Percentiles rank a stretch among this genome's conserved stretches.
Evolutionary conservation across 2,329 filamentous ascomycete genomes (phyloP).

Genomic region (Botryotinia globosa): DNA sequence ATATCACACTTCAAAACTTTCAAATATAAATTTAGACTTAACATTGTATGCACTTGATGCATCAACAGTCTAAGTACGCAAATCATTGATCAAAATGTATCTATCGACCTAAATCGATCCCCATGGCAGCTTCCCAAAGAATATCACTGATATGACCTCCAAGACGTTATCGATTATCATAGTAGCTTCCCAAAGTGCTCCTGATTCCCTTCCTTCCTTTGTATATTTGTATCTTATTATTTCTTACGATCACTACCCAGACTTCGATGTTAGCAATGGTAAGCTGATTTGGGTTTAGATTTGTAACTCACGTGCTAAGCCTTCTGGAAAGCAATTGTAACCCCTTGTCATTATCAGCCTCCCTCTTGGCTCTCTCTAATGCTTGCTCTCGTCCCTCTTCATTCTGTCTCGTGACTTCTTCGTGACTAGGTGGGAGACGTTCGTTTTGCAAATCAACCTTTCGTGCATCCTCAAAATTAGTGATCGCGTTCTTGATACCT

Average conservation of each 20-base stretch:
- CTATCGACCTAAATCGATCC: slow-evolving; percentile 17
- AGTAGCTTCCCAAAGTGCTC: slow-evolving; percentile 15
- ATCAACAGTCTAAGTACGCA: slow-evolving; percentile 6
- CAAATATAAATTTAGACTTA: slow-evolving; percentile 11
- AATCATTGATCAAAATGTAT: slow-evolving; percentile 19
- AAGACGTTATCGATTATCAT: slow-evolving; percentile 17
- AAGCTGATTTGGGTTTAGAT: neutral
- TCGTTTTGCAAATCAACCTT: slow-evolving; percentile 98
- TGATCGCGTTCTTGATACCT: slow-evolving; percentile 98
- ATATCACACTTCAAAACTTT: neutral
- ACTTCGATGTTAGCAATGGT: slow-evolving; percentile 11
- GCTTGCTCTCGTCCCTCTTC: slow-evolving; percentile 80
- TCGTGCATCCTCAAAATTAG: slow-evolving; percentile 90
- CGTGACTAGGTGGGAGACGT: slow-evolving; percentile 83
- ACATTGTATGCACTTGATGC: slow-evolving; percentile 18
- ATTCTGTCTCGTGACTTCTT: slow-evolving; percentile 82
- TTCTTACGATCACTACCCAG: slow-evolving; percentile 32
- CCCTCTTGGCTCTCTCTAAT: slow-evolving; percentile 77
- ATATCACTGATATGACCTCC: neutral
- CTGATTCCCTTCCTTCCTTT: neutral
- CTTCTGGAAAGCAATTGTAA: slow-evolving; percentile 83
- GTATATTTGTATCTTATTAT: slow-evolving; percentile 21
- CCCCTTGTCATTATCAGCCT: slow-evolving; percentile 89
- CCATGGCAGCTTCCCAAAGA: slow-evolving; percentile 13
- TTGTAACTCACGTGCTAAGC: slow-evolving; percentile 83